Base-by-base conservation (phyloP, 495 filamentous ascomycete species). In the Penicillium canariense region DNA sequence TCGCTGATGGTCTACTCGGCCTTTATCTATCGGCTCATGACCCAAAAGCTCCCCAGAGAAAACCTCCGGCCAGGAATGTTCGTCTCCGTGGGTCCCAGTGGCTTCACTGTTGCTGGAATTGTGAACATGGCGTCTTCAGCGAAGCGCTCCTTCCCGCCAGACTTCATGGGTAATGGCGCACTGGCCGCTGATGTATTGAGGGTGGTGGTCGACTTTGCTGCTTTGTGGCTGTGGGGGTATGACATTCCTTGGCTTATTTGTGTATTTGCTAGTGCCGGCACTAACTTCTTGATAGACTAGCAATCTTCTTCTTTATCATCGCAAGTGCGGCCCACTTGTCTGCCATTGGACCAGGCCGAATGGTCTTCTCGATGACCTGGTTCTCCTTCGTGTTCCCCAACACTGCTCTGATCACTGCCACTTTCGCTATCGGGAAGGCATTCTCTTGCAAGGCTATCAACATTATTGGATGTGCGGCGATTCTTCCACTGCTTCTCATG, bases 351-450 rank as follows among this genome's bases (percentile, higher is more conserved):
- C 79, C 68, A 26, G 82, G 82, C 34, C 62, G 68, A n/a, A 84
- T 91, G 73, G 77, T 78, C 11, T 96, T 92, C 62, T 85, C 87
- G 22, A 93, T 96, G 89, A 89, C 84, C 3, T 96, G 89, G 88
- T 94, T 84, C 67, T 88, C 85, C 0, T 96, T 92, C 63, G 78
- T 96, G 0, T 96, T 96, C 62, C 90, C 90, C 3, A 93, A 96
- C 58, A 93, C 89, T 6, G 86, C 87, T 0, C 67, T 91, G 57
- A 74, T 87, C 28, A 88, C 85, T 0, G 86, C 88, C 0, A 92
- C 88, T 0, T 84, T 88, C 58, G 84, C 85, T 2, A 72, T 93
- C n/a, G 86, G 82, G 3, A 77, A 77, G 28, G 84, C 84, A 1
- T 83, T 92, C 30, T 72, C 79, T 2, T 84, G 77, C 58, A 66